A percentile compares a stretch with the other conserved stretches of the same genome.
Conservation (phyloP, 805 yeast genomes). For the Schizosaccharomyces osmophilus region DNA sequence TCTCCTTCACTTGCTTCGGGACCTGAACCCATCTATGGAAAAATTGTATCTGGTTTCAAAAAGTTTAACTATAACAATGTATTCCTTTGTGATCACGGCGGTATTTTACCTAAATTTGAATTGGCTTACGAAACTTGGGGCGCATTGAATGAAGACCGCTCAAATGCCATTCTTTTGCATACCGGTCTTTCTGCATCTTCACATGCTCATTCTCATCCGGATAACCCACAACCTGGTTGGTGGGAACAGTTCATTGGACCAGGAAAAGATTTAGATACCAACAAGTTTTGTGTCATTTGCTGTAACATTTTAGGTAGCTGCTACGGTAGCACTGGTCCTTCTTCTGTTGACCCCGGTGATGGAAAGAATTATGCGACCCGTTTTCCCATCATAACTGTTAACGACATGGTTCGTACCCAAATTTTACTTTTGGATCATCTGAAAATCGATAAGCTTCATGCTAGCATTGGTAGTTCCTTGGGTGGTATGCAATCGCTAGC, state of each 20-base stretch:
- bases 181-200: conserved; percentile 87
- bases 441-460: conserved; percentile 39
- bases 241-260: conserved; percentile 91
- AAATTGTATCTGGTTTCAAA: conserved; percentile 42
- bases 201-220: conserved; percentile 62
- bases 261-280: conserved; percentile 49
- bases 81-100: conserved; percentile 59
- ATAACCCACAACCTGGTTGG: conserved; percentile 63
- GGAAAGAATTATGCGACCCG: conserved; percentile 51
- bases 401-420: conserved; percentile 83
- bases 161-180: conserved; percentile 59
- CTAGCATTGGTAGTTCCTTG: conserved; percentile 78
- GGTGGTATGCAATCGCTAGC: conserved; percentile 98
- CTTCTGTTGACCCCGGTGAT: conserved; percentile 50
- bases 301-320: conserved; percentile 88
- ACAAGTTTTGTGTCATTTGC: conserved; percentile 60
- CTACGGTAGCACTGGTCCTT: conserved; percentile 85
- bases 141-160: conserved; percentile 28
- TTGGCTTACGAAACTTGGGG: conserved; percentile 96
- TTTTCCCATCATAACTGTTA: conserved; percentile 64
- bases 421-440: conserved; percentile 42
- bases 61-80: conserved; percentile 31
- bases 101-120: conserved; percentile 42
- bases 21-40: conserved; percentile 53
- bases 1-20: neutral